Base-by-base conservation (phyloP, 1,139 yeast species). In the Wickerhamiella infanticola region DNA sequence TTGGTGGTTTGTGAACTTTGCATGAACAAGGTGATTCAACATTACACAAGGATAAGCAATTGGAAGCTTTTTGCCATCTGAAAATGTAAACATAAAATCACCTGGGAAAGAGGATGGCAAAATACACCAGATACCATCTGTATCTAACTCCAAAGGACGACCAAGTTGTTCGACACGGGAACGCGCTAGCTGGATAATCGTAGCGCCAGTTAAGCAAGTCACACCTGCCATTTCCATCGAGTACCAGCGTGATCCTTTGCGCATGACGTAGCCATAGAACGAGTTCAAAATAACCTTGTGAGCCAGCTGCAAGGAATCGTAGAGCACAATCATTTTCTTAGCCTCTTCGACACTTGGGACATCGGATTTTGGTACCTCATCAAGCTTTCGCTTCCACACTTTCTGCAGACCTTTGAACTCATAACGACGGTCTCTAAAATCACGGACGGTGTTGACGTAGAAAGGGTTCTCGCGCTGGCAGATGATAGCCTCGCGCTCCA, bases 221-320 rank as follows among this genome's bases (percentile, higher is more conserved):
- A 93, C 94, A 51, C 98, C 99, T 0, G 98, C 99, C 98, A 93
- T 93, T 63, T 90, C 98, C 94, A 93, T 88, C 0, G 98, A 90
- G 58, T 88, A 93, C 99, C 99, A 93, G 51, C 99, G 73, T 0
- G 97, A 88, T 35, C 98, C 99, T 59, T 90, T 93, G 65, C 99
- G 75, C 98, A 93, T 93, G 24, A 90, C 98, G 59, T 93, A 93
- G 42, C 99, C 99, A 57, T 93, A 93, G 60, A 93, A 93, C 0
- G 98, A 90, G 59, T 93, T 93, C 57, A 93, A 71, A 66, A 93
- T 93, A 58, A 90, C 97, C 59, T 93, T 93, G 62, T 93, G 98
- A 0, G 98, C 98, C 53, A 93, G 71, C 65, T 93, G 99, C 53
- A 93, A 69, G 1, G 98, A 90, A 59, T 93, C 98, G 61, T 88